Evolutionary conservation across 1,139 yeast species (phyloP).

Genomic region (Blastobotrys apis): DNA sequence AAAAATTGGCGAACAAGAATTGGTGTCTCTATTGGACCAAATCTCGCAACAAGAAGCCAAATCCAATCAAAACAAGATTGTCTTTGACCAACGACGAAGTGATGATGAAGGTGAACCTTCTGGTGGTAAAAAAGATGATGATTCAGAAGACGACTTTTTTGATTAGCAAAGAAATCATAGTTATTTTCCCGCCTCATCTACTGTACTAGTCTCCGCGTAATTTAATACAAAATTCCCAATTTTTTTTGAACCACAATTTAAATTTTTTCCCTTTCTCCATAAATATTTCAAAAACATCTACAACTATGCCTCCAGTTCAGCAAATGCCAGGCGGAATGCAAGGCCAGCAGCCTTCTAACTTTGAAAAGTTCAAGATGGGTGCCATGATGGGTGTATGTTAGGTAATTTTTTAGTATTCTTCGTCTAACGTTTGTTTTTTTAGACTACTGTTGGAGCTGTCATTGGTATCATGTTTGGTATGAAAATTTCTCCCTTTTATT

Average conservation of each 20-base stretch:
- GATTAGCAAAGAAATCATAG: no score
- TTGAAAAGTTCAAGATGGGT: slow-evolving; percentile 98
- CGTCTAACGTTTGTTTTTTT: slow-evolving; percentile 7
- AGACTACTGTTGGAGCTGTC: slow-evolving; percentile 88
- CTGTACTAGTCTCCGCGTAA: background rate
- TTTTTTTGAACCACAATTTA: slow-evolving; percentile 1
- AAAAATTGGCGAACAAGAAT: slow-evolving; percentile 71
- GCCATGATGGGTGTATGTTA: slow-evolving; percentile 77
- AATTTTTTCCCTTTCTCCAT: slow-evolving; percentile 4
- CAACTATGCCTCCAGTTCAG: slow-evolving; percentile 76
- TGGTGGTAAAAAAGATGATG: slow-evolving; percentile 21
- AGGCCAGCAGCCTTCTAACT: slow-evolving; percentile 71
- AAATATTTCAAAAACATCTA: background rate
- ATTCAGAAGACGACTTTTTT: slow-evolving; percentile 36
- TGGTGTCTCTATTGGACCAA: slow-evolving; percentile 79
- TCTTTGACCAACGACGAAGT: slow-evolving; percentile 30
- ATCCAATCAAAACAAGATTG: slow-evolving; percentile 54
- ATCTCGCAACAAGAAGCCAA: slow-evolving; percentile 73
- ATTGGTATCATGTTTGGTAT: slow-evolving; percentile 87
- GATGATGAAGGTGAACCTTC: slow-evolving; percentile 26
- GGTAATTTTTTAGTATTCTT: background rate
- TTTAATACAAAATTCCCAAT: background rate
- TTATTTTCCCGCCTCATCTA: no score
- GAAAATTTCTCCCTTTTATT: no score
- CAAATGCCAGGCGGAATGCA: slow-evolving; percentile 61